Base-by-base conservation (phyloP, 2,329 filamentous ascomycete species). In the Hirsutella thompsonii region DNA sequence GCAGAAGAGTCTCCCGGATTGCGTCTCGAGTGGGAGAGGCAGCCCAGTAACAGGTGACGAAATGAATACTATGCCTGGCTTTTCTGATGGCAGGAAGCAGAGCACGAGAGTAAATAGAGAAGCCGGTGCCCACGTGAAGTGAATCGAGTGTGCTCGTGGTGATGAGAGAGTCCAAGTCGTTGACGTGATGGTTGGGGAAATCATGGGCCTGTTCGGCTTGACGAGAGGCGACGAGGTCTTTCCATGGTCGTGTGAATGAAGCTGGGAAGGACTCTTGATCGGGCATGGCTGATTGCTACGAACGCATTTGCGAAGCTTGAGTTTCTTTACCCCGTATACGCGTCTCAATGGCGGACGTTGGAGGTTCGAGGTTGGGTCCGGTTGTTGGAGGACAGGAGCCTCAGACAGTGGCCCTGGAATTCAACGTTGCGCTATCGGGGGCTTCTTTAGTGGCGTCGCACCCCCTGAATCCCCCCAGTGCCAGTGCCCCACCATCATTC, bases 41-140 rank as follows among this genome's bases (percentile, higher is more conserved):
- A 0, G 84, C 79, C 83, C 84, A 89, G 60, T 89, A 92, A 58
- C 85, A 90, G 8, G 85, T 90, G 6, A 88, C 81, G 34, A 92
- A 69, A 44, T 88, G 74, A 21, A 89, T 64, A 51, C 87, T 83
- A 37, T 69, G 61, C 29, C 70, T 64, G 2, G 83, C 79, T 1
- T 61, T 55, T 4, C 74, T 60, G 3, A 89, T 69, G 8, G 77
- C 74, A 2, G 81, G 76, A 1, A 81, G 60, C 6, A 87, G 64
- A 3, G 65, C 61, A 32, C 65, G 61, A 0, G 67, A 66, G 49
- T 70, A 78, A 23, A 81, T 68, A 4, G 69, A 70, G 16, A 68
- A 62, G 5, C 78, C 76, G 0, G 73, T 80, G 42, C 76, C 77
- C 14, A 79, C 56, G 20, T 64, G 63, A 46, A 81, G 71, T 5